Percentiles rank a stretch among this genome's conserved stretches.
Conservation (phyloP, 116 monocot genomes). For the Trichopus zeylanicus region DNA sequence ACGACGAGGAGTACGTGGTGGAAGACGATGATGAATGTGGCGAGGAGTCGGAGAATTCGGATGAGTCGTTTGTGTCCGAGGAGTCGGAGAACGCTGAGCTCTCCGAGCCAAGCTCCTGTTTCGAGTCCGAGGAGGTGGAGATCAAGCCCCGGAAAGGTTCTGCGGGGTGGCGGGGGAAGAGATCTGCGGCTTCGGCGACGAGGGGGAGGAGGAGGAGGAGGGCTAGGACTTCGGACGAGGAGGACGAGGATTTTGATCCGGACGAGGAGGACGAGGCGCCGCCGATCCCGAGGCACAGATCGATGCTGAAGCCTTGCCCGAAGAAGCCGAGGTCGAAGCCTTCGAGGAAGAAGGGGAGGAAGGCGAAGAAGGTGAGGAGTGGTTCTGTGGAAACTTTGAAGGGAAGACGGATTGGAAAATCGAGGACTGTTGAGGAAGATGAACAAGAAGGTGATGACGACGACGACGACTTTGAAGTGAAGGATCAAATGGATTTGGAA, state of each 20-base stretch:
- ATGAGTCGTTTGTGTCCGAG: conserved; percentile 20
- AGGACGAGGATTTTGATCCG: conserved; percentile 53
- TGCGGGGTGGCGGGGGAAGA: neutral
- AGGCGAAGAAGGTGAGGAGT: conserved; percentile 9
- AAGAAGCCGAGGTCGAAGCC: neutral
- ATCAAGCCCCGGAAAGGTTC: conserved; percentile 1
- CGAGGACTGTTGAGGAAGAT: neutral
- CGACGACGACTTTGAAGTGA: conserved; percentile 45
- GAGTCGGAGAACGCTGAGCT: conserved; percentile 4
- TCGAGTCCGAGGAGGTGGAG: conserved; percentile 16
- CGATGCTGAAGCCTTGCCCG: neutral
- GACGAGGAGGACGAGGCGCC: conserved; percentile 28
- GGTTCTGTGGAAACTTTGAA: conserved; percentile 10
- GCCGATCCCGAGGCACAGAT: neutral
- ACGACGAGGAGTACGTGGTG: conserved; percentile 47
- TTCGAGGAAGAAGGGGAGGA: conserved; percentile 3
- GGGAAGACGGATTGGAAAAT: conserved; percentile 4
- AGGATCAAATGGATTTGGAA: conserved; percentile 13
- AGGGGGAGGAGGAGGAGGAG: neutral
- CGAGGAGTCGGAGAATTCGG: conserved; percentile 37
- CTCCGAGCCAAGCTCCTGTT: conserved; percentile 15
- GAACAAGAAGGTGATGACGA: conserved; percentile 12
- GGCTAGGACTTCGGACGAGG: conserved; percentile 3
- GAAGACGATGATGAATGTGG: conserved; percentile 39
- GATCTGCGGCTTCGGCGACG: neutral